A percentile compares a stretch with the other conserved stretches of the same genome.
Conservation (phyloP, 345 rosid species). For the Garcia nutans region DNA sequence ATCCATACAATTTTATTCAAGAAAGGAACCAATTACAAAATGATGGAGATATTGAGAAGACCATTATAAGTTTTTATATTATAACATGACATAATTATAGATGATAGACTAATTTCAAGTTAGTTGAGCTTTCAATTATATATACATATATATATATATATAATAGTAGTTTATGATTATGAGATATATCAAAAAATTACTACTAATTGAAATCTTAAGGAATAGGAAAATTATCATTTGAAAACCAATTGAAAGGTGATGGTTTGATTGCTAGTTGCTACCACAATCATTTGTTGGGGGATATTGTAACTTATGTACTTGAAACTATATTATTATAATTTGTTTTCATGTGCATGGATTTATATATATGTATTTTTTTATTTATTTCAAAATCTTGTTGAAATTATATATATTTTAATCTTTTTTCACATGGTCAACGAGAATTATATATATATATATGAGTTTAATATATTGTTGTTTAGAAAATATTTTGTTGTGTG, state of each 20-base stretch:
- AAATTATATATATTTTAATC: no score
- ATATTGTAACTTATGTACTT: no score
- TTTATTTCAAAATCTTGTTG: no score
- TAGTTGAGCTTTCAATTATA: slow-evolving; percentile 11
- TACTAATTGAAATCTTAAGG: neutral
- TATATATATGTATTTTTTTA: neutral
- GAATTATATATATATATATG: no score
- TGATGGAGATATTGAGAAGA: neutral
- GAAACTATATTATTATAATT: neutral
- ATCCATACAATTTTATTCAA: no score
- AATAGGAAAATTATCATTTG: neutral
- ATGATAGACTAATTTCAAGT: neutral
- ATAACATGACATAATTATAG: neutral
- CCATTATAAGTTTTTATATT: neutral
- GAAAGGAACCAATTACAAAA: no score
- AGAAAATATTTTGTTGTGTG: no score
- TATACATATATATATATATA: neutral
- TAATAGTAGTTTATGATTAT: neutral
- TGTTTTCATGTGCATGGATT: neutral
- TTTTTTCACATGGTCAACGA: no score
- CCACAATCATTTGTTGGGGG: neutral
- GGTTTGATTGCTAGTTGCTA: slow-evolving; percentile 8
- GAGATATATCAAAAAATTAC: neutral
- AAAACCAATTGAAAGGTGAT: neutral
- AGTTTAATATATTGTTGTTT: no score